Percentiles rank a stretch among this genome's conserved stretches.
Evolutionary conservation across 257 asterid species (phyloP).

Genomic region (Nicotiana sylvestris): DNA sequence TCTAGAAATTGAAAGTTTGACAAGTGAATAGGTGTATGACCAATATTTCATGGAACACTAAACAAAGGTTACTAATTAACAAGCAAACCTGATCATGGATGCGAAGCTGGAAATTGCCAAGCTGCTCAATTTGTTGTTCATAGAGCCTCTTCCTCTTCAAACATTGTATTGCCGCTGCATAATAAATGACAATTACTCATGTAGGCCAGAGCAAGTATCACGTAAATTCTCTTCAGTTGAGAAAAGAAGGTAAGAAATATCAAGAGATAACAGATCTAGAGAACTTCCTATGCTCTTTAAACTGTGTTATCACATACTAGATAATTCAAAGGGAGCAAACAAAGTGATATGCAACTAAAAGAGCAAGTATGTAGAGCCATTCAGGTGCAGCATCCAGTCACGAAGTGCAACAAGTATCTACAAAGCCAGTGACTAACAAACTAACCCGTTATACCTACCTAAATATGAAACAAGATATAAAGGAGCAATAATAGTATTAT

Average conservation of each 20-base stretch:
- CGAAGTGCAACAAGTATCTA: neutral
- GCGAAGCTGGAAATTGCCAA: conserved; percentile 31
- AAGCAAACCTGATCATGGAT: conserved; percentile 32
- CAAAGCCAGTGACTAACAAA: neutral
- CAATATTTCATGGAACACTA: neutral
- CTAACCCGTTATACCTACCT: neutral
- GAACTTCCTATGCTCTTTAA: neutral
- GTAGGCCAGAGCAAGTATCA: neutral
- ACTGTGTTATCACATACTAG: neutral
- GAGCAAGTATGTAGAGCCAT: neutral
- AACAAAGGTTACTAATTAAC: neutral
- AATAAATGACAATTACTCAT: neutral
- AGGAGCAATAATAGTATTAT: neutral
- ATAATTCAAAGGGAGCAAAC: neutral
- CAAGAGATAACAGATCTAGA: neutral
- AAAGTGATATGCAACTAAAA: neutral
- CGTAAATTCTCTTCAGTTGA: neutral
- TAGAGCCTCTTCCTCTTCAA: conserved; percentile 32
- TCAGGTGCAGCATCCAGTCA: neutral
- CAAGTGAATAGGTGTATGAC: neutral
- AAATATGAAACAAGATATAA: neutral
- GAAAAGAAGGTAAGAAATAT: neutral
- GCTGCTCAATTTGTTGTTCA: conserved; percentile 35
- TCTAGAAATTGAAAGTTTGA: conserved; percentile 21
- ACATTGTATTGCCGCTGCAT: conserved; percentile 33